Evolutionary conservation across 1,284 basidiomycete species (phyloP), one percentile per base, ranked within the genome.

Genomic region (Spongispora temasekensis): DNA sequence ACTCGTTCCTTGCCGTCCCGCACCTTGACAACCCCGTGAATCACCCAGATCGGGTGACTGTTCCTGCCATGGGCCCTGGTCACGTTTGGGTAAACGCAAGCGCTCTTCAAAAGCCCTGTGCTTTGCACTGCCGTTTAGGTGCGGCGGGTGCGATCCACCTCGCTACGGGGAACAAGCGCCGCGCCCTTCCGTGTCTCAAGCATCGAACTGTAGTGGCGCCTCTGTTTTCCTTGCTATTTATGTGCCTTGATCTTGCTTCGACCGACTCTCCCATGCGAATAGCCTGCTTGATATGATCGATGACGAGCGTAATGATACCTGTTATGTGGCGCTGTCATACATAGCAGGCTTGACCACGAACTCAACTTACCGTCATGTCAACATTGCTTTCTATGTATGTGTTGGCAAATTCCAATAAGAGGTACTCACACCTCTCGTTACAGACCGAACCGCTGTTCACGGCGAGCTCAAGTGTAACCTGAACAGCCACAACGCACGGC

Each of bases 111-210:
- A 4, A 27, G 30, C 37, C 31, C 53, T 56, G 52, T 58, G 56
- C 52, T 32, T 46, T 55, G 55, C 67, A 67, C 56, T 46, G 58
- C 59, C 50, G 21, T 57, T 40, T 28, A 13, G 53, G 53, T 57
- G 51, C 37, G 27, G 32, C 28, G 48, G 17, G 27, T 40, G 54
- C 48, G 40, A 34, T 51, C 37, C 32, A 64, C 32, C 55, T 63
- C 30, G 51, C 52, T 62, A 59, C 42, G 62, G 61, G 31, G n/a
- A 55, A 15, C 12, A n/a, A 40, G n/a, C 13, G 37, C 28, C 37
- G 53, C 27, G 42, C 42, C 37, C 53, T 15, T 55, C 17, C n/a
- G 37, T 42, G 23, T 42, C 23, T 27, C 37, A n/a, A 21, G 17
- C 17, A 23, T 44, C 44, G 53, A 55, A 55, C 53, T n/a, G 28